Percentiles rank a stretch among this genome's conserved stretches.
These are phyloP conservation scores for Chytriomyces hyalinus DNA, from an alignment of 192 early-diverging fungal species.

Conservation along the genomic window DNA sequence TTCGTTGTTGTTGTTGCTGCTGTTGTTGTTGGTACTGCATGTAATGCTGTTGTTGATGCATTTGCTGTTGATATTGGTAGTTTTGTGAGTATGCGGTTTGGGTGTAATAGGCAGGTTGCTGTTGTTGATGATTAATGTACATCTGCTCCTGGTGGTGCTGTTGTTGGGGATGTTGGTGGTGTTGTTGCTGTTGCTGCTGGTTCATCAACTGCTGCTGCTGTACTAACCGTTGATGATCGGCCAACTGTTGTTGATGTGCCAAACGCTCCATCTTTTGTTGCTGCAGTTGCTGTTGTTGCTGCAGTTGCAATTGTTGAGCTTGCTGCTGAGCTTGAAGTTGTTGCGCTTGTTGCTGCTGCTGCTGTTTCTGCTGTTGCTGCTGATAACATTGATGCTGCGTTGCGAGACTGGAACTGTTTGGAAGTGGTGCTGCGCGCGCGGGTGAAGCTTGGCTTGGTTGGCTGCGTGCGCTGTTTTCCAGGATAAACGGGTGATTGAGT, in stretches of 20 bases:
- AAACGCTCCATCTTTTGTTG: not conserved
- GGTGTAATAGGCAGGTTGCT: not conserved
- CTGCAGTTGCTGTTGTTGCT: conserved; percentile 11
- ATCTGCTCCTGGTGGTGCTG: not conserved
- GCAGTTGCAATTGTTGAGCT: conserved; percentile 1
- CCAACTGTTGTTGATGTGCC: not conserved
- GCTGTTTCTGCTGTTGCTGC: not conserved
- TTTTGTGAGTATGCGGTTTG: not conserved
- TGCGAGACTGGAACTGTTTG: conserved; percentile 10
- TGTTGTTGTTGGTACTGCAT: not conserved
- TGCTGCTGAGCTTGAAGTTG: conserved; percentile 15
- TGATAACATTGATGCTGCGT: conserved; percentile 11
- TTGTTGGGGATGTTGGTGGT: not conserved
- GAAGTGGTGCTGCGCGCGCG: not conserved
- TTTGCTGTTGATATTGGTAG: not conserved
- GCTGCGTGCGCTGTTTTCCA: conserved; percentile 62
- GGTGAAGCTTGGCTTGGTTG: not conserved
- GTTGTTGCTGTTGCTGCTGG: not conserved
- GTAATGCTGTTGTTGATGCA: conserved; percentile 10
- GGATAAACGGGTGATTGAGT: conserved; percentile 58
- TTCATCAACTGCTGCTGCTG: no score
- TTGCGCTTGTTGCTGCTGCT: not conserved
- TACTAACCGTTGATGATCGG: not conserved
- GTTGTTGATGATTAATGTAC: not conserved
- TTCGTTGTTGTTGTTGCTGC: not conserved